Evolutionary conservation across 75 land plant species (phyloP).

Genomic region (Sequoiadendron giganteum): DNA sequence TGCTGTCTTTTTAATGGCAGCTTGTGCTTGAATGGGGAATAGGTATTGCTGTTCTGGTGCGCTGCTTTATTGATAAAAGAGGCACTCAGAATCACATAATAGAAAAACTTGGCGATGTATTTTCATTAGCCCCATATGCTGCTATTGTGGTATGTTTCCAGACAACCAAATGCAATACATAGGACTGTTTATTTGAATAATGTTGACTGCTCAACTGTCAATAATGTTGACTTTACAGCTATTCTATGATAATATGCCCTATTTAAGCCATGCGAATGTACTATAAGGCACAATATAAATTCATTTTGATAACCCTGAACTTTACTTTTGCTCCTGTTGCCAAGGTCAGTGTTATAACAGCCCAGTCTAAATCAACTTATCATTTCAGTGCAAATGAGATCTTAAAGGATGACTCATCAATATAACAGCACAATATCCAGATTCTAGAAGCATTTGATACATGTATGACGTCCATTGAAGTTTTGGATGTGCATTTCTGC

Average conservation of each 20-base stretch:
- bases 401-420: not conserved
- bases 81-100: constrained; percentile 44
- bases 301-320: not conserved
- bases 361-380: not conserved
- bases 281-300: not conserved
- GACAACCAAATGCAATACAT: not conserved
- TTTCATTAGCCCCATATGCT: constrained; percentile 74
- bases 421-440: not conserved
- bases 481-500: not conserved
- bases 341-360: not conserved
- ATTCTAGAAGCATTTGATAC: not conserved
- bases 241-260: not conserved
- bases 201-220: not conserved
- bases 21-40: constrained; percentile 70
- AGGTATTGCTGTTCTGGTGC: constrained; percentile 81
- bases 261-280: not conserved
- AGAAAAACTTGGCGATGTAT: constrained; percentile 72
- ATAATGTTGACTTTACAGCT: not conserved
- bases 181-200: not conserved
- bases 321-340: not conserved
- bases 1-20: constrained; percentile 39
- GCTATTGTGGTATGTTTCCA: constrained; percentile 65
- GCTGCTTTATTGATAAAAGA: constrained; percentile 73
- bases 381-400: not conserved
- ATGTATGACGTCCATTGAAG: not conserved